phyloP scores from a whole-genome alignment of 2,329 filamentous ascomycete genomes.

The Colletotrichum australisinense region DNA sequence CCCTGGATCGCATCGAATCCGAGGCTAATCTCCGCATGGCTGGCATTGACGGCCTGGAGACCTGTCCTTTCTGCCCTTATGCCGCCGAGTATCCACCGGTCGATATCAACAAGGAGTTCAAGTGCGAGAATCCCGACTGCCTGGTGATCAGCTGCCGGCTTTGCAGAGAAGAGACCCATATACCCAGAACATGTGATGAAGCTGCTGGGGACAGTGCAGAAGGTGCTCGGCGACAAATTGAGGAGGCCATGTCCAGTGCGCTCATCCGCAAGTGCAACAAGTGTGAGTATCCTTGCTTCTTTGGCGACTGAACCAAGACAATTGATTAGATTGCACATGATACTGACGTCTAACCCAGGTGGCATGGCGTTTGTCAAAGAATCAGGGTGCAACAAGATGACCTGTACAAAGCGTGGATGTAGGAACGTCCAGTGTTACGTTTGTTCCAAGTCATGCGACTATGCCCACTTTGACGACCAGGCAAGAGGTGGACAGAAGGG shows the following conservation, averaged over 20 bases:
- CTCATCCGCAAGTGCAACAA: slow-evolving; percentile 81
- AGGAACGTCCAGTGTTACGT: slow-evolving; percentile 73
- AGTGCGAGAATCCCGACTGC: slow-evolving; percentile 76
- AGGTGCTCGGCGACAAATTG: slow-evolving; percentile 73
- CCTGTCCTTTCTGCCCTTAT: slow-evolving; percentile 86
- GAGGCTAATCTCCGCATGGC: slow-evolving; percentile 76
- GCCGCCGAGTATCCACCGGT: slow-evolving; percentile 78
- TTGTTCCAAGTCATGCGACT: slow-evolving; percentile 75
- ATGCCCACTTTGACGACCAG: slow-evolving; percentile 76
- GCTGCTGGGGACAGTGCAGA: slow-evolving; percentile 68
- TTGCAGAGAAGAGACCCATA: slow-evolving; percentile 76
- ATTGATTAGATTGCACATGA: neutral
- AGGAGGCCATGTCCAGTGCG: slow-evolving; percentile 87
- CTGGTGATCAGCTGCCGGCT: slow-evolving; percentile 72
- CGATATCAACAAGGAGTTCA: slow-evolving; percentile 78
- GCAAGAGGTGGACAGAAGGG: slow-evolving; percentile 57
- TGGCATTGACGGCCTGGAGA: slow-evolving; percentile 76
- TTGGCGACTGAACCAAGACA: neutral
- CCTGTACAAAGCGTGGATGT: slow-evolving; percentile 68
- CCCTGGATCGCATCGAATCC: slow-evolving; percentile 78
- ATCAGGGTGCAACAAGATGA: slow-evolving; percentile 86
- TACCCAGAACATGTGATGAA: slow-evolving; percentile 79
- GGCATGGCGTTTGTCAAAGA: slow-evolving; percentile 83
- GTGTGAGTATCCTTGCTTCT: slow-evolving; percentile 49
- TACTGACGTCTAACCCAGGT: slow-evolving; percentile 51